These are phyloP conservation scores for Diaporthe velutina DNA, from an alignment of 2,329 filamentous ascomycete genomes.

Conservation along the genomic window DNA sequence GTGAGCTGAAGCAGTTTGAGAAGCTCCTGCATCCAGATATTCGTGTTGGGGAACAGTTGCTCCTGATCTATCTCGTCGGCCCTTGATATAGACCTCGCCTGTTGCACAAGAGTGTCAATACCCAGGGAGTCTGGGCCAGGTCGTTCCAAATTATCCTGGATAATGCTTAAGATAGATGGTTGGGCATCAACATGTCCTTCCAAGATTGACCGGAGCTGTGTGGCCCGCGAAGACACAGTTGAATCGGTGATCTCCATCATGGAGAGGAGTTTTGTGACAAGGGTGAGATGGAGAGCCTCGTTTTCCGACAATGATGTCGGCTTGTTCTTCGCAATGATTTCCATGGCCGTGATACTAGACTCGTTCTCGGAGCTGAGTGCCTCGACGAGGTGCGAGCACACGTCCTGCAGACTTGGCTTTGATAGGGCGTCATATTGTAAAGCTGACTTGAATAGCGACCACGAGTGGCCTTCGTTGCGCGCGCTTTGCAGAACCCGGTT, in stretches of 20 bases:
- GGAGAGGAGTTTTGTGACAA: constrained; percentile 66
- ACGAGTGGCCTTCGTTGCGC: constrained; percentile 49
- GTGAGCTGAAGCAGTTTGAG: constrained; percentile 63
- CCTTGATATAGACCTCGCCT: constrained; percentile 56
- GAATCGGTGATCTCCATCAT: constrained; percentile 64
- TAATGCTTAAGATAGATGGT: constrained; percentile 62
- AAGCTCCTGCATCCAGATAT: constrained; percentile 76
- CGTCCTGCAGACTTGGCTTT: constrained; percentile 47
- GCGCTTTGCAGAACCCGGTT: constrained; percentile 55
- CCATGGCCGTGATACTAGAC: constrained; percentile 58
- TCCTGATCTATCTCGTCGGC: constrained; percentile 50
- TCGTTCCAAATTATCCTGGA: constrained; percentile 67
- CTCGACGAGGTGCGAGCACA: constrained; percentile 48
- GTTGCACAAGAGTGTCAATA: constrained; percentile 66
- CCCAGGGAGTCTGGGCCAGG: constrained; percentile 63
- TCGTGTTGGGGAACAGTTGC: constrained; percentile 72
- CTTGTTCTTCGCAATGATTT: constrained; percentile 60
- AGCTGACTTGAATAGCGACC: constrained; percentile 63
- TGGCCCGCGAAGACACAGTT: constrained; percentile 55
- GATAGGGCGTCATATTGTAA: constrained; percentile 58
- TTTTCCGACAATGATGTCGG: constrained; percentile 60
- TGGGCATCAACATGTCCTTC: constrained; percentile 58
- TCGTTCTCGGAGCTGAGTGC: constrained; percentile 43
- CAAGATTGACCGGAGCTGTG: constrained; percentile 58
- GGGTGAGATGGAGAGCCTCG: constrained; percentile 59